Conservation (phyloP, 169 alveolate genomes). For the Plasmodium malariae region DNA sequence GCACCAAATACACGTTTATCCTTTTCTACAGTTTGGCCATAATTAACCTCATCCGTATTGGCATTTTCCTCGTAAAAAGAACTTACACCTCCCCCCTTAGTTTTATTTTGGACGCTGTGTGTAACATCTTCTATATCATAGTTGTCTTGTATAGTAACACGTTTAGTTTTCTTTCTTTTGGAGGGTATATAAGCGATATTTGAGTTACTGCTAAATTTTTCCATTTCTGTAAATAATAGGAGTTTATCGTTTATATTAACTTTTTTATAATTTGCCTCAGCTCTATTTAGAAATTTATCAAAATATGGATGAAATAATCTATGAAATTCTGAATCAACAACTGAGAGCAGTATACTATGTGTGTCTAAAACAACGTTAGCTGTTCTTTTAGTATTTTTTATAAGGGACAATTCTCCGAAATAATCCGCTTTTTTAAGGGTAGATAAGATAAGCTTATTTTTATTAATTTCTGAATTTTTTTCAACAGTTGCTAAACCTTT, state of each 20-base stretch:
- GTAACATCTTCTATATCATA: conserved; percentile 1
- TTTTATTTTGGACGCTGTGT: neutral
- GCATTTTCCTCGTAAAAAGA: neutral
- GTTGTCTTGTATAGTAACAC: conserved; percentile 50
- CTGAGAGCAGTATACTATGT: conserved; percentile 12
- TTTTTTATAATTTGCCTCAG: conserved; percentile 75
- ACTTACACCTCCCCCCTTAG: conserved; percentile 2
- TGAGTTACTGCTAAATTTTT: conserved; percentile 2
- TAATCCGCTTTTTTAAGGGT: conserved; percentile 90
- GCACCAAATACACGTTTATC: neutral
- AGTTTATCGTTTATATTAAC: conserved; percentile 1
- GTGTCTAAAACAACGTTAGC: conserved; percentile 91
- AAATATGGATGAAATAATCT: conserved; percentile 50
- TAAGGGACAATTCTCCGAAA: conserved; percentile 97
- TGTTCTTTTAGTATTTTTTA: conserved; percentile 95
- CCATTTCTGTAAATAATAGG: neutral
- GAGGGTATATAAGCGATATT: neutral
- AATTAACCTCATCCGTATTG: neutral
- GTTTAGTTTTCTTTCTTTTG: neutral
- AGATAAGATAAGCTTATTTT: conserved; percentile 49
- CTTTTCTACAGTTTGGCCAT: too few species aligned
- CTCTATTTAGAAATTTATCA: conserved; percentile 70
- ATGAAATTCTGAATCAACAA: conserved; percentile 53
- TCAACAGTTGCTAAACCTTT: conserved; percentile 77
- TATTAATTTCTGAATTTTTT: conserved; percentile 33